Conservation (phyloP, 768 basidiomycete species). For the Artomyces pyxidatus region DNA sequence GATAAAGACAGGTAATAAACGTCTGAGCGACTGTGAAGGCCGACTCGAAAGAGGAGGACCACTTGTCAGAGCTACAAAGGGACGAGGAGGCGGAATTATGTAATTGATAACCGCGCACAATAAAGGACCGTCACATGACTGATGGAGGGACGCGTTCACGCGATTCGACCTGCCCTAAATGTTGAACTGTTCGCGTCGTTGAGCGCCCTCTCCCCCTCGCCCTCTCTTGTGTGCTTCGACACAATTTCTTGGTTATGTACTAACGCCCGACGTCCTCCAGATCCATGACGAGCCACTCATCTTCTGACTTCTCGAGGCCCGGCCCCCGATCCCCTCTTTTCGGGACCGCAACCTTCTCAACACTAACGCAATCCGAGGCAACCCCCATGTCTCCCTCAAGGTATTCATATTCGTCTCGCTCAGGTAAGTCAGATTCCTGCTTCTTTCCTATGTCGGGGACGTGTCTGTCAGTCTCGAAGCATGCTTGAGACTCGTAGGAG, state of each 20-base stretch:
- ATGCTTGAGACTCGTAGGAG: no score
- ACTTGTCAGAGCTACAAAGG: no score
- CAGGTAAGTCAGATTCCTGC: conserved; percentile 33
- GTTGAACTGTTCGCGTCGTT: conserved; percentile 20
- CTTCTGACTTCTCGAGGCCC: conserved; percentile 21
- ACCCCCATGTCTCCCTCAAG: conserved; percentile 54
- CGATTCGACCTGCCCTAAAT: conserved; percentile 34
- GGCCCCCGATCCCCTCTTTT: conserved; percentile 51
- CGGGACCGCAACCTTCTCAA: conserved; percentile 51
- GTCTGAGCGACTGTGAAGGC: no score
- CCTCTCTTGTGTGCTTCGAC: conserved; percentile 5
- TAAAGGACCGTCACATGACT: background rate
- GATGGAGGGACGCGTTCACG: conserved; percentile 23
- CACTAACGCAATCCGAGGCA: conserved; percentile 37
- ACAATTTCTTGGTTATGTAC: conserved; percentile 19
- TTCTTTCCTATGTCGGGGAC: conserved; percentile 2
- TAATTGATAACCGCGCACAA: background rate
- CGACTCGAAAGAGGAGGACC: no score
- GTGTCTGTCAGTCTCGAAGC: no score
- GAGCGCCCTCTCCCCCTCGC: conserved; percentile 31
- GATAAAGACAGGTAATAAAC: background rate
- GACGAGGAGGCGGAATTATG: no score
- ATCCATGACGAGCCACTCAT: conserved; percentile 31
- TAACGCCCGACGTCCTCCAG: conserved; percentile 12
- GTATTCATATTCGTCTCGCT: conserved; percentile 46